Base-by-base conservation (phyloP, 148 eudicot genomes). In the Gaultheria prostrata region DNA sequence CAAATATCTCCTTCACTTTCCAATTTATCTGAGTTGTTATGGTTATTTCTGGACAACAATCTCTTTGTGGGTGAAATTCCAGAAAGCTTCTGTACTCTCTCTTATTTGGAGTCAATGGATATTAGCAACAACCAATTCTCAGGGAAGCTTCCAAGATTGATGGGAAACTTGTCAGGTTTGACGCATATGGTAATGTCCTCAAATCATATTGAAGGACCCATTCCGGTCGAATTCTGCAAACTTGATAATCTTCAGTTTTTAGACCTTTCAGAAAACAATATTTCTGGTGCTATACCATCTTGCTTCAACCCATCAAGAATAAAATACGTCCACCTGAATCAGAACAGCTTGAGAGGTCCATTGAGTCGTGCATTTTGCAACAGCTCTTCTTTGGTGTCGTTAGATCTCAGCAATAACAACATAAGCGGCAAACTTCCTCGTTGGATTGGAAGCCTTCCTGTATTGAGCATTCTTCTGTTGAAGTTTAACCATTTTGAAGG, bases 261-360 rank as follows among this genome's bases (percentile, higher is more conserved):
- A 32, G 81, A 79, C 81, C 69, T 79, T 24, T 79, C 81, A 7
- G 17, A 79, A 8, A 79, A 79, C 45, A 54, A 79, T 14, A n/a
- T 76, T 45, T n/a, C 10, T 2, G 59, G 79, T 26, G 0, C 18
- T 4, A 50, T 75, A 43, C 78, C 78, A 43, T n/a, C 78, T 75
- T 75, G 78, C 53, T 43, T 75, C 51, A 75, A 45, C 59, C 79
- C 35, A 13, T 3, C 79, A 1, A 48, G 2, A 10, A 54, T 79
- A 79, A 32, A 21, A 11, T 17, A 56, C 0, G 50, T 57, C 35
- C 70, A 57, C 39, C n/a, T 79, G 49, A 11, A 20, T 56, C 12
- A 12, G 4, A 79, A 79, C 11, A 35, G 15, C 14, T 45, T 79
- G 20, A 20, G 8, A 8, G 82, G 82, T 20, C 48, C 82, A 56